phyloP scores from a whole-genome alignment of 2,329 filamentous ascomycete species.

The Aspergillaceae sp. region DNA sequence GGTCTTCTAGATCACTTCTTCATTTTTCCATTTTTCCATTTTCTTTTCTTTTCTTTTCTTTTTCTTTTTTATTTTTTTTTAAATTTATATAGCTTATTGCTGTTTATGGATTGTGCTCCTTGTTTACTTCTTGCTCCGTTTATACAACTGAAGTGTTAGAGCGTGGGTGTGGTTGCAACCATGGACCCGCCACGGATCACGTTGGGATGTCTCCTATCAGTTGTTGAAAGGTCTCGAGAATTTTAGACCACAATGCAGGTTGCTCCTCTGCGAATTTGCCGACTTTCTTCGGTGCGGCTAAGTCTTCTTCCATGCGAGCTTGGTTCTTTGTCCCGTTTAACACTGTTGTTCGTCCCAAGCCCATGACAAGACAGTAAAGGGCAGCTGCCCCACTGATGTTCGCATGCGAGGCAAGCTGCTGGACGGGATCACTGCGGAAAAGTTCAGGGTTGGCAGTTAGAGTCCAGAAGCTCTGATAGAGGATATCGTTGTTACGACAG shows the following conservation, averaged over 20 bases:
- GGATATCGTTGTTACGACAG: conserved; percentile 44
- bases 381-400: conserved; percentile 41
- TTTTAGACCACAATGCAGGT: conserved; percentile 42
- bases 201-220: conserved; percentile 23
- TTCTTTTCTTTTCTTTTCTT: too few relatives aligned
- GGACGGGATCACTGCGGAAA: conserved; percentile 41
- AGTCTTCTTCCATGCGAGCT: conserved; percentile 45
- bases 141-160: too few relatives aligned
- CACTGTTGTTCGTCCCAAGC: conserved; percentile 42
- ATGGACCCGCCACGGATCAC: too few relatives aligned
- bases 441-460: conserved; percentile 50
- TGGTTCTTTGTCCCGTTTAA: conserved; percentile 50
- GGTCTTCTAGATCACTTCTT: too few relatives aligned
- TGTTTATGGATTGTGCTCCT: too few relatives aligned
- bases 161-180: too few relatives aligned
- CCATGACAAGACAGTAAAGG: conserved; percentile 50
- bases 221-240: conserved; percentile 42
- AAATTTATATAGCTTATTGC: too few relatives aligned
- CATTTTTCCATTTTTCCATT: too few relatives aligned
- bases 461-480: conserved; percentile 56
- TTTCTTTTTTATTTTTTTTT: too few relatives aligned
- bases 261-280: conserved; percentile 38
- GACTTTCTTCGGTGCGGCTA: conserved; percentile 37
- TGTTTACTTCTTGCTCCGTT: too few relatives aligned
- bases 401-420: conserved; percentile 38